Evolutionary conservation across 2,329 filamentous ascomycete genomes (phyloP).

Genomic region (Aspergillus sp.): DNA sequence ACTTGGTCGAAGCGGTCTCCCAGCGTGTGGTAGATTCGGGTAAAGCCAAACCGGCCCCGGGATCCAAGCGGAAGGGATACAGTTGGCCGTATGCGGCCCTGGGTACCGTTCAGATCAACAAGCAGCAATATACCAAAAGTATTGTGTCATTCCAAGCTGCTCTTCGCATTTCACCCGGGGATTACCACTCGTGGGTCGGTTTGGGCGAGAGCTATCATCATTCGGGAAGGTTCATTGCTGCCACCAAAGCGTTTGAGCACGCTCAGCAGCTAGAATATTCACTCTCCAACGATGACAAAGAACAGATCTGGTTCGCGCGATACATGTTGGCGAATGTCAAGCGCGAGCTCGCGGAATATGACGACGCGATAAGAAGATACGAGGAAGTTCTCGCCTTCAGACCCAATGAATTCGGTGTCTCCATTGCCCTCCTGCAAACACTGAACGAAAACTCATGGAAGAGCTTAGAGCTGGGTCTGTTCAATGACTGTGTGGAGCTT

Average conservation of each 20-base stretch:
- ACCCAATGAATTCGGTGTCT: constrained; percentile 77
- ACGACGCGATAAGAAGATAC: constrained; percentile 77
- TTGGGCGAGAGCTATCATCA: constrained; percentile 97
- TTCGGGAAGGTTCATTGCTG: constrained; percentile 90
- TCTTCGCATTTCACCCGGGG: constrained; percentile 74
- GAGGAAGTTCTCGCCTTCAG: constrained; percentile 67
- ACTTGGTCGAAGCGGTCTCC: constrained; percentile 88
- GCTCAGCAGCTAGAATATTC: constrained; percentile 72
- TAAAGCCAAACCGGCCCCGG: constrained; percentile 82
- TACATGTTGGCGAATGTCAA: constrained; percentile 97
- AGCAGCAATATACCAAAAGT: constrained; percentile 83
- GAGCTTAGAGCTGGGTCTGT: constrained; percentile 77
- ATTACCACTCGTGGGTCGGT: constrained; percentile 96
- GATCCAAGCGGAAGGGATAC: constrained; percentile 87
- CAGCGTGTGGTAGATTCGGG: constrained; percentile 93
- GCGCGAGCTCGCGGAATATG: constrained; percentile 85
- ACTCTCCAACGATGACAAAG: constrained; percentile 53
- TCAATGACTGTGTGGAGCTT: constrained; percentile 74
- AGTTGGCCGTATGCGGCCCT: constrained; percentile 96
- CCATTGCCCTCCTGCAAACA: constrained; percentile 83
- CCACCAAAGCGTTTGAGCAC: constrained; percentile 83
- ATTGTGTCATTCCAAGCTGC: constrained; percentile 91
- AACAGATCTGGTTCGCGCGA: constrained; percentile 88
- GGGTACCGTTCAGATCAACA: constrained; percentile 91
- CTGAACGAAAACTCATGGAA: constrained; percentile 78